phyloP scores from a whole-genome alignment of 2,329 filamentous ascomycete species.

The Endothia cerciana region DNA sequence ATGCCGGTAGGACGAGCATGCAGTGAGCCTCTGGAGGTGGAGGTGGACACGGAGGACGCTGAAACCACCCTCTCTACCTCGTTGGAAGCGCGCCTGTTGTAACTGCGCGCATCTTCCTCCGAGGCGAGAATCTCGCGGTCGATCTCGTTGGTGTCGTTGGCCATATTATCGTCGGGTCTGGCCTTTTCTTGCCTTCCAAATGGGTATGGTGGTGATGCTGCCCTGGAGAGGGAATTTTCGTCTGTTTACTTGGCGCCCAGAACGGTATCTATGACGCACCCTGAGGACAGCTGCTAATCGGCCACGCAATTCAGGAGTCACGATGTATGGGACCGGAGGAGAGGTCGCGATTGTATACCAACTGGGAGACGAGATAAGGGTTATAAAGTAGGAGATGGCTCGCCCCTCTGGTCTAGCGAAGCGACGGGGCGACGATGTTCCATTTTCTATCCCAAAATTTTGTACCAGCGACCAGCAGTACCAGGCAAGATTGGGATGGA shows the following conservation, averaged over 20 bases:
- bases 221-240: background rate
- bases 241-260: background rate
- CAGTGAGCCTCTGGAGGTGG: slow-evolving; percentile 47
- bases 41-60: slow-evolving; percentile 54
- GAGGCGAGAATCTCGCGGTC: slow-evolving; percentile 58
- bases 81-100: slow-evolving; percentile 41
- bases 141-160: slow-evolving; percentile 52
- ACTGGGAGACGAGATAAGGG: background rate
- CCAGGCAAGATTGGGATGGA: background rate
- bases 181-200: background rate
- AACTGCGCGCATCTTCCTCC: slow-evolving; percentile 56
- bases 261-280: background rate
- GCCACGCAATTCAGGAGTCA: background rate
- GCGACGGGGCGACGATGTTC: background rate
- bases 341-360: background rate
- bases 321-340: background rate
- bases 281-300: background rate
- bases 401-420: background rate
- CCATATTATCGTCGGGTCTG: slow-evolving; percentile 20
- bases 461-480: background rate
- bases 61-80: slow-evolving; percentile 66
- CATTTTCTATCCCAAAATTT: background rate
- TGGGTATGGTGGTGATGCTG: background rate
- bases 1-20: slow-evolving; percentile 45
- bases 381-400: background rate